phyloP scores from a whole-genome alignment of 495 filamentous ascomycete species.

The Penicillium egyptiacum region DNA sequence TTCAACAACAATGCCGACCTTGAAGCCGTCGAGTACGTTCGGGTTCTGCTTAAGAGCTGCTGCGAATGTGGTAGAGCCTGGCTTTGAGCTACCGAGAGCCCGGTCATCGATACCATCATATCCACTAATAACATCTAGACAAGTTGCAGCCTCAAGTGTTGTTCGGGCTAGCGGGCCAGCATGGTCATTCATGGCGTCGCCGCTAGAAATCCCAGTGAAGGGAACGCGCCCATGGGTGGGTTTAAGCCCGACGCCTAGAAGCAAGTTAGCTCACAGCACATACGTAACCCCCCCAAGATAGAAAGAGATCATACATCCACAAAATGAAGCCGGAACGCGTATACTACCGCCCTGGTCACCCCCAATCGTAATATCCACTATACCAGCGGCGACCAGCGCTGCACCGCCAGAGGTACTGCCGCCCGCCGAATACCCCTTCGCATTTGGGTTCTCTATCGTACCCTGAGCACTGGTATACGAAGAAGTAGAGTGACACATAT shows the following conservation, averaged over 20 bases:
- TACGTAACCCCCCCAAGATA: too few relatives aligned
- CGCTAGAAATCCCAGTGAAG: slow-evolving; percentile 47
- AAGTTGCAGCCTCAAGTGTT: slow-evolving; percentile 49
- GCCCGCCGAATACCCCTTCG: slow-evolving; percentile 50
- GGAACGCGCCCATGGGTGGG: slow-evolving; percentile 55
- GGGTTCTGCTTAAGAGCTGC: slow-evolving; percentile 27
- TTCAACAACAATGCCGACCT: slow-evolving; percentile 53
- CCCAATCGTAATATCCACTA: slow-evolving; percentile 57
- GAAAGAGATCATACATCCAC: slow-evolving; percentile 35
- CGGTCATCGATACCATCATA: slow-evolving; percentile 59
- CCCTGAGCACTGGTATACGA: slow-evolving; percentile 51
- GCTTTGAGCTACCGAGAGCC: slow-evolving; percentile 44
- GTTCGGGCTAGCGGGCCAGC: slow-evolving; percentile 50
- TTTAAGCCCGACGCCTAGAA: slow-evolving; percentile 45
- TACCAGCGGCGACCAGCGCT: slow-evolving; percentile 49
- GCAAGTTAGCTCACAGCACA: slow-evolving; percentile 5
- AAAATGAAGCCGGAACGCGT: slow-evolving; percentile 53
- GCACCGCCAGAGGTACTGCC: slow-evolving; percentile 60
- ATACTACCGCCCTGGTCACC: slow-evolving; percentile 64
- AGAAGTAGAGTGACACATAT: slow-evolving; percentile 44
- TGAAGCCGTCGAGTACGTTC: slow-evolving; percentile 47
- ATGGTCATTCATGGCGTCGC: slow-evolving; percentile 49
- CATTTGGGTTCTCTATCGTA: slow-evolving; percentile 50
- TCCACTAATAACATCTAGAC: slow-evolving; percentile 54
- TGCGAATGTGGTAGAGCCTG: slow-evolving; percentile 43